Percentiles rank a stretch among this genome's conserved stretches.
phyloP scores from a whole-genome alignment of 129 eudicot species.

The Kitagawia praeruptora region DNA sequence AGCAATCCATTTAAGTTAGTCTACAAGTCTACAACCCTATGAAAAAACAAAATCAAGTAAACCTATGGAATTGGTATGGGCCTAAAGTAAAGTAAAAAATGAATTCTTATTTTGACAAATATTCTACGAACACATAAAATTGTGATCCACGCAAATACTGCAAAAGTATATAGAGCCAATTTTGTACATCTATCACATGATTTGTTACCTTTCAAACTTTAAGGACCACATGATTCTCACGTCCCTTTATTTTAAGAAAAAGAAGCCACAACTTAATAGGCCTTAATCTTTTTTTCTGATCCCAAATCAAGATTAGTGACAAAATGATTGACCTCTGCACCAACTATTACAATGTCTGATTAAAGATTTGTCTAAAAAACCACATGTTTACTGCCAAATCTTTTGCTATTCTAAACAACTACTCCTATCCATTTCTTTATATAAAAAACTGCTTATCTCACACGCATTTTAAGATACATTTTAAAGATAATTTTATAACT shows the following conservation, averaged over 20 bases:
- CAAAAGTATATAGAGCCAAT: background rate
- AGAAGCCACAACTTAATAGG: background rate
- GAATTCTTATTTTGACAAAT: background rate
- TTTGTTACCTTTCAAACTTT: background rate
- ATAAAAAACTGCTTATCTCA: no score
- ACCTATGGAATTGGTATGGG: background rate
- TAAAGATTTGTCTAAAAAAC: background rate
- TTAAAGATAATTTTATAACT: no score
- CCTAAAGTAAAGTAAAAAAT: background rate
- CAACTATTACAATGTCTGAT: background rate
- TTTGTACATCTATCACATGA: slow-evolving; percentile 2
- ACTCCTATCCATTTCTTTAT: no score
- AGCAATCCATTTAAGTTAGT: background rate
- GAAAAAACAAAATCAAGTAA: background rate
- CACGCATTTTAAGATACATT: no score
- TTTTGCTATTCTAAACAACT: background rate
- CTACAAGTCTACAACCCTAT: background rate
- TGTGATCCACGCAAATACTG: background rate
- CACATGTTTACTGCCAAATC: background rate
- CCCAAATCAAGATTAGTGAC: background rate
- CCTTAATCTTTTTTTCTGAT: background rate
- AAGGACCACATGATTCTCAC: background rate
- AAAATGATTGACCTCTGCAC: background rate
- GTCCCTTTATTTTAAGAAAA: background rate
- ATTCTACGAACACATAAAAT: background rate